Percentiles rank a stretch among this genome's conserved stretches.
These are phyloP conservation scores for Collybia sordida DNA, from an alignment of 768 basidiomycete species.

Conservation along the genomic window DNA sequence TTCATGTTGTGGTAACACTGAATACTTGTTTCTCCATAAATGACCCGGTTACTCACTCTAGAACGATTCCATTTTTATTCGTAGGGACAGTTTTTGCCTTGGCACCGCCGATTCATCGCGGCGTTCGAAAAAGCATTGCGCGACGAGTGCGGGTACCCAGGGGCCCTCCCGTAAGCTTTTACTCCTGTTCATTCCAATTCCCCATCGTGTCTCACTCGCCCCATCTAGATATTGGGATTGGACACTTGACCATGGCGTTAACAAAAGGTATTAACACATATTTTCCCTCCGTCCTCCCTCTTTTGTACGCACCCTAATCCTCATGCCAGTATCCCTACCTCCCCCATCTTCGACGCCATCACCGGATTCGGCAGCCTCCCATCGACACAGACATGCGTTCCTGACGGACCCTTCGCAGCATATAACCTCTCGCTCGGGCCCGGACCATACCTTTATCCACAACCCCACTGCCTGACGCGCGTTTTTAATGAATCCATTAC, in stretches of 20 bases:
- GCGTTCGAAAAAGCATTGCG: slow-evolving; percentile 22
- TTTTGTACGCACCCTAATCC: not conserved
- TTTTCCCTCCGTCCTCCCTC: not conserved
- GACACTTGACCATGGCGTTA: slow-evolving; percentile 31
- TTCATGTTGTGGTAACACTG: slow-evolving; percentile 32
- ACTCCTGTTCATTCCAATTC: not conserved
- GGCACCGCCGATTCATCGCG: slow-evolving; percentile 27
- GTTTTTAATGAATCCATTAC: slow-evolving; percentile 20
- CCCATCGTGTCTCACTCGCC: too few species aligned
- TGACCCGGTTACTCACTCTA: not conserved
- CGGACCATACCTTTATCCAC: slow-evolving; percentile 23
- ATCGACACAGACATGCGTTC: slow-evolving; percentile 22
- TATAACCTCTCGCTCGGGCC: slow-evolving; percentile 33
- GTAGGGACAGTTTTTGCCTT: slow-evolving; percentile 30
- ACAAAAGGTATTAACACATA: slow-evolving; percentile 17
- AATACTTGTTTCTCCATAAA: not conserved
- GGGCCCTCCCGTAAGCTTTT: slow-evolving; percentile 20
- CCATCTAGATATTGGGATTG: slow-evolving; percentile 39
- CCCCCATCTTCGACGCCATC: slow-evolving; percentile 33
- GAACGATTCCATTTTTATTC: not conserved
- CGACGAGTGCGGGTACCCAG: slow-evolving; percentile 23
- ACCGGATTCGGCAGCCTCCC: slow-evolving; percentile 36
- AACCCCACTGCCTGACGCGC: slow-evolving; percentile 34
- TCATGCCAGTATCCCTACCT: slow-evolving; percentile 24
- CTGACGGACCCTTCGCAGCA: slow-evolving; percentile 33